Evolutionary conservation across 2,329 filamentous ascomycete species (phyloP).

Genomic region (Ampelomyces quisqualis): DNA sequence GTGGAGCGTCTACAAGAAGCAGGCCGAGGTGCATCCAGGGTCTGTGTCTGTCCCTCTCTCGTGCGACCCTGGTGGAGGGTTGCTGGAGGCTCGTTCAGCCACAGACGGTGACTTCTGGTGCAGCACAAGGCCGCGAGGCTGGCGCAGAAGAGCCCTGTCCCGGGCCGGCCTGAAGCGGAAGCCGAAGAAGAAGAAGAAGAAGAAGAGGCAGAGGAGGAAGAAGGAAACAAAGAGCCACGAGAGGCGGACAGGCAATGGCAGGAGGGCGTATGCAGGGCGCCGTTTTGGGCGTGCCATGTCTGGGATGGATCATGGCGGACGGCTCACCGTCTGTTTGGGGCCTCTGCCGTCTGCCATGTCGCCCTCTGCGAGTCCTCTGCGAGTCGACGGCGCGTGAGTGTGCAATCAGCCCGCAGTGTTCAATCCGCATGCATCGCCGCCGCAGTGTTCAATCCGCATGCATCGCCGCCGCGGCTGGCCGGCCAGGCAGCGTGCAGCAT

Average conservation of each 20-base stretch:
- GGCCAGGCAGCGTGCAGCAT: conserved; percentile 5
- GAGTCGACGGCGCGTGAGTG: too few species aligned
- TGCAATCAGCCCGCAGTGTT: too few species aligned
- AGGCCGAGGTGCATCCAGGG: conserved; percentile 9
- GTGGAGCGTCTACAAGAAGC: conserved; percentile 6
- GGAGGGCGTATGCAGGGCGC: conserved; percentile 36
- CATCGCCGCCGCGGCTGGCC: conserved; percentile 16
- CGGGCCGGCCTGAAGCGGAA: conserved; percentile 15
- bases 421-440: too few species aligned
- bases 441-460: too few species aligned
- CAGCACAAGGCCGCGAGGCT: conserved; percentile 6
- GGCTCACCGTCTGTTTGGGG: too few species aligned
- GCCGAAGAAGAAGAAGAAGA: conserved; percentile 21
- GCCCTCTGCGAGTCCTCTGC: too few species aligned
- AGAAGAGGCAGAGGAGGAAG: conserved; percentile 21
- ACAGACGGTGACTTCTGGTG: not conserved
- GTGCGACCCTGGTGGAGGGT: conserved; percentile 4
- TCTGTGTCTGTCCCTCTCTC: conserved; percentile 6
- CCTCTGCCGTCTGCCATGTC: too few species aligned
- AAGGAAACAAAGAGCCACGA: conserved; percentile 21
- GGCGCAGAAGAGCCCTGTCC: conserved; percentile 10
- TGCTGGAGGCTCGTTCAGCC: not conserved
- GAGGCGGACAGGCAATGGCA: conserved; percentile 25
- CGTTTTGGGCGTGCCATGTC: conserved; percentile 30
- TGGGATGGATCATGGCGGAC: conserved; percentile 26